These are phyloP conservation scores for Rhodomyrtus psidioides DNA, from an alignment of 441 rosid genomes.

Conservation along the genomic window DNA sequence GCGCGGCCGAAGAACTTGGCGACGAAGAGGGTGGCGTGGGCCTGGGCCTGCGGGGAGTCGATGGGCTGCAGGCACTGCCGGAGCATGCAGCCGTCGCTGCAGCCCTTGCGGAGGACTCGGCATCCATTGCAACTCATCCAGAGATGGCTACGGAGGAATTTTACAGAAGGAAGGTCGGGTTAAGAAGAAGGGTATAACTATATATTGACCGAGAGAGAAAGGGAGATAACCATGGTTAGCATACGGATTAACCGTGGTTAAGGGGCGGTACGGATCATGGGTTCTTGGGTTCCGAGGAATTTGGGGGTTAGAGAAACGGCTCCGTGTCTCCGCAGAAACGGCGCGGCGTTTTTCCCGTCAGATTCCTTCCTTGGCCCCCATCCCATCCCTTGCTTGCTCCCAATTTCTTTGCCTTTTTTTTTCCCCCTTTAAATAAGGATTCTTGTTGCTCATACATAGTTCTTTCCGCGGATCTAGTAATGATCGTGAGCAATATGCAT, in stretches of 20 bases:
- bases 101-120: neutral
- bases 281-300: neutral
- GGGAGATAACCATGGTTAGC: neutral
- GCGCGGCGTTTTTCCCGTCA: neutral
- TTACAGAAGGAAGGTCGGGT: neutral
- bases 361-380: neutral
- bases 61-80: neutral
- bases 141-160: neutral
- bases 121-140: neutral
- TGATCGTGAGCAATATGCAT: neutral
- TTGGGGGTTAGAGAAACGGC: neutral
- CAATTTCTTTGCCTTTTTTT: neutral
- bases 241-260: neutral
- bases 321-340: neutral
- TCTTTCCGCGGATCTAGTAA: neutral
- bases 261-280: neutral
- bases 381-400: neutral
- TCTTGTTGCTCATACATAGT: neutral
- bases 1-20: conserved; percentile 4
- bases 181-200: neutral
- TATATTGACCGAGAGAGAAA: neutral
- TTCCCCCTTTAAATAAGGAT: neutral
- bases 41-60: neutral
- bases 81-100: neutral
- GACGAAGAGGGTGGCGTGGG: neutral